phyloP scores from a whole-genome alignment of 768 basidiomycete species.

The Lactarius psammicola region DNA sequence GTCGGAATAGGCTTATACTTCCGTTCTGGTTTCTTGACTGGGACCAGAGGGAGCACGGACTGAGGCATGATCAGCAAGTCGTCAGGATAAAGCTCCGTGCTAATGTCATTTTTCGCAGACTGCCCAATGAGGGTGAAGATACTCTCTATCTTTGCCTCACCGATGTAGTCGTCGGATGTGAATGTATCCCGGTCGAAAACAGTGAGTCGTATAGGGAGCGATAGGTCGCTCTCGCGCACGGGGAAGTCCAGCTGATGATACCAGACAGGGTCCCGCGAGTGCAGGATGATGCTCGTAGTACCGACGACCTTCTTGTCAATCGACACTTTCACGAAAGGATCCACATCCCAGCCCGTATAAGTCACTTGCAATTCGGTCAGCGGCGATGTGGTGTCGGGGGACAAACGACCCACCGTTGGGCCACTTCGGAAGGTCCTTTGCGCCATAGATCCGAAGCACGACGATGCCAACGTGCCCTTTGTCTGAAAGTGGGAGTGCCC shows the following conservation, averaged over 20 bases:
- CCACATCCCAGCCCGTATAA: constrained; percentile 91
- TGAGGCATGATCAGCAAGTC: constrained; percentile 66
- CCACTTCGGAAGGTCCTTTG: constrained; percentile 78
- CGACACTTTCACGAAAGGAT: constrained; percentile 92
- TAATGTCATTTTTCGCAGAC: constrained; percentile 43
- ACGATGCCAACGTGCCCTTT: constrained; percentile 88
- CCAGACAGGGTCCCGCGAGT: constrained; percentile 84
- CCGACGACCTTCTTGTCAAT: constrained; percentile 97
- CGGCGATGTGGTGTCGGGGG: neutral
- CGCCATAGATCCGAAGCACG: constrained; percentile 85
- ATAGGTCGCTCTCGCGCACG: constrained; percentile 80
- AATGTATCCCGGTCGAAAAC: constrained; percentile 98
- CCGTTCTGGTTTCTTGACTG: constrained; percentile 56
- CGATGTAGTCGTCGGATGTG: constrained; percentile 83
- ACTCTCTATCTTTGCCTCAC: constrained; percentile 69
- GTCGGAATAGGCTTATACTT: constrained; percentile 68
- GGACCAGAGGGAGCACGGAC: constrained; percentile 61
- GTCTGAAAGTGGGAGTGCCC: too few relatives aligned
- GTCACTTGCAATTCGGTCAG: constrained; percentile 53
- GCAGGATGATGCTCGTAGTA: constrained; percentile 75
- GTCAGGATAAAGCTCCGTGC: constrained; percentile 53
- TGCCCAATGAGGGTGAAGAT: constrained; percentile 58
- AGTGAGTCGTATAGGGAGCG: constrained; percentile 72
- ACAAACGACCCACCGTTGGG: constrained; percentile 69
- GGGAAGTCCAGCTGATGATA: constrained; percentile 96